phyloP scores from a whole-genome alignment of 495 filamentous ascomycete genomes.

The Penicillium desertorum region DNA sequence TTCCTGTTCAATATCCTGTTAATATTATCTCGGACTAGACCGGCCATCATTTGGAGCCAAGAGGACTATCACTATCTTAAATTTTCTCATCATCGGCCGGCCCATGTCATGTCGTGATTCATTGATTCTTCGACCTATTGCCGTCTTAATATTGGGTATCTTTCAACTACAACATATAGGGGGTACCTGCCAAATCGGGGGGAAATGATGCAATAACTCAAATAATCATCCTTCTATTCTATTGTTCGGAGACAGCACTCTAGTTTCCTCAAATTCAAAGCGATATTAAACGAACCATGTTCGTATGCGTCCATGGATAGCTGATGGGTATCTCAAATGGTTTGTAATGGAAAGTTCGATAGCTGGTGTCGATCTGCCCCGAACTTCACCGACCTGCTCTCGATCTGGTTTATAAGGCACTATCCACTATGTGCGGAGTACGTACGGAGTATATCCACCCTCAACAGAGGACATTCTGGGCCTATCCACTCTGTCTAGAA shows the following conservation, averaged over 20 bases:
- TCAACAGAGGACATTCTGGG: not conserved
- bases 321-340: not conserved
- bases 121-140: not conserved
- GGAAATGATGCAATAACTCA: not conserved
- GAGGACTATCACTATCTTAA: slow-evolving; percentile 6
- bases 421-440: not conserved
- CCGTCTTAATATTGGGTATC: not conserved
- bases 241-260: not conserved
- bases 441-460: too few species aligned
- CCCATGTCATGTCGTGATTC: not conserved
- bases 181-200: not conserved
- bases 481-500: not conserved
- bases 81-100: not conserved
- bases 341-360: not conserved
- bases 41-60: not conserved
- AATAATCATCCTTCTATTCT: not conserved
- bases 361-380: not conserved
- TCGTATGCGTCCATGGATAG: not conserved
- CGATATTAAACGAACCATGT: not conserved
- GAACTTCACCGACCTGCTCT: not conserved
- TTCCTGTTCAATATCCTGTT: not conserved
- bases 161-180: not conserved
- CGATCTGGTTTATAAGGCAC: not conserved
- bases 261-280: not conserved
- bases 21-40: not conserved